Evolutionary conservation across 768 basidiomycete species (phyloP).

Genomic region (Candolleomyces eurysporus): DNA sequence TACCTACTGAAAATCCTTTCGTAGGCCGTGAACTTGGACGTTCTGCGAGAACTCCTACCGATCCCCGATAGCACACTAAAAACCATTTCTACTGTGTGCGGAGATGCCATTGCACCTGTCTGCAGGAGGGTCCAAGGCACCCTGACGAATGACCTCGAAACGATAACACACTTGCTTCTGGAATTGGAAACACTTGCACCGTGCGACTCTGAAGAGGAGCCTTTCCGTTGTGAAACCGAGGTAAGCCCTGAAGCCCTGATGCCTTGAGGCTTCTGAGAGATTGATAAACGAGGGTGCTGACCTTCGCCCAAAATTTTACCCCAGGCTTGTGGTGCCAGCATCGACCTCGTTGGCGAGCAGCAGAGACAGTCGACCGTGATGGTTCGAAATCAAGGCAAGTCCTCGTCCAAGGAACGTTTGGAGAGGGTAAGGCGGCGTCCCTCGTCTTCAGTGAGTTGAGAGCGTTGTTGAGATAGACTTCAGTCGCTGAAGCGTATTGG

Average conservation of each 20-base stretch:
- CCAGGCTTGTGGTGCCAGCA: not conserved
- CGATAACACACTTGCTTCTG: slow-evolving; percentile 39
- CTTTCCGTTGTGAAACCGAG: slow-evolving; percentile 9
- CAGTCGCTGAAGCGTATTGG: not conserved
- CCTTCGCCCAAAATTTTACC: not conserved
- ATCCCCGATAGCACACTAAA: slow-evolving; percentile 27
- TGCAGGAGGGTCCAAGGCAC: slow-evolving; percentile 20
- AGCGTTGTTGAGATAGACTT: not conserved
- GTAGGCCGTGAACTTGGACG: slow-evolving; percentile 1
- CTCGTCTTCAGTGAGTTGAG: slow-evolving; percentile 15
- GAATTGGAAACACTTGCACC: slow-evolving; percentile 31
- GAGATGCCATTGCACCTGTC: slow-evolving; percentile 27
- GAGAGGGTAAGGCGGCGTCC: slow-evolving; percentile 22
- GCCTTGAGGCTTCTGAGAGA: not conserved
- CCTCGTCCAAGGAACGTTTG: slow-evolving; percentile 3
- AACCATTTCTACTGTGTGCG: slow-evolving; percentile 25
- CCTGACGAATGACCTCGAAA: slow-evolving; percentile 38
- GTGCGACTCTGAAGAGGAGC: slow-evolving; percentile 12
- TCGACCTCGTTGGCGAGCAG: not conserved
- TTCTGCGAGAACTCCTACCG: slow-evolving; percentile 20
- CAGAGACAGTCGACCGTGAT: not conserved
- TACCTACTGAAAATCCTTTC: not conserved
- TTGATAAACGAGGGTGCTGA: not conserved
- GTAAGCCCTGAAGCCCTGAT: slow-evolving; percentile 20
- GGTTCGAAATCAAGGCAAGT: not conserved